Base-by-base conservation (phyloP, 768 basidiomycete genomes). In the Kwoniella dendrophila region DNA sequence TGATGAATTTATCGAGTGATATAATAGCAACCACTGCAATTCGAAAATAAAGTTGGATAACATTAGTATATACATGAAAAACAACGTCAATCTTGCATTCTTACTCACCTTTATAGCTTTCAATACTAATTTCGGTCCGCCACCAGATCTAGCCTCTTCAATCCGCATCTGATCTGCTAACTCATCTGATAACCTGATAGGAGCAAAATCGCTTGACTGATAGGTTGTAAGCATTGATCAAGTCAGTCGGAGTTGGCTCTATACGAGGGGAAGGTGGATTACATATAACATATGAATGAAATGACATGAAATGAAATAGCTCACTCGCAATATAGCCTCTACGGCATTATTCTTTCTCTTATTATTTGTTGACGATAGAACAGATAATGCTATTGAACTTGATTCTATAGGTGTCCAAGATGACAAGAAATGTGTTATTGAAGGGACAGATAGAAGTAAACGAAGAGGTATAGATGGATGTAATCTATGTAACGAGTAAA, bases 381-480 rank as follows among this genome's bases (percentile, higher is more conserved):
- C 54, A 6, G 53, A 62, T 6, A 73, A 32, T 24, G 73, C 66
- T 45, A 75, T 66, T 0, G 62, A 29, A 49, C 62, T 64, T 3
- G 67, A 64, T 20, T 75, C 72, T 34, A 73, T 48, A 33, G 69
- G 68, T 20, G 65, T 57, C 61, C 66, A 67, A 5, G 63, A 55
- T 1, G 62, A 60, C 14, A 71, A 47, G 33, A 75, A 68, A 18
- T 58, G 67, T 6, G 63, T 40, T 0, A 62, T 62, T 12, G 69
- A 69, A 18, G 74, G 69, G 1, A 71, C 72, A 22, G 74, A 73
- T 7, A 75, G 66, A 11, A 75, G 47, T 30, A 73, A 48, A 10
- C 72, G 56, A 20, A 71, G 40, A 2, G 67, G 74, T 4, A 75
- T 11, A 3, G 45, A 32, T 10, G 61, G 56, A 45, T 69, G 70